These are phyloP conservation scores for Juncus inflexus DNA, from an alignment of 176 grass and related monocot species.

Conservation along the genomic window DNA sequence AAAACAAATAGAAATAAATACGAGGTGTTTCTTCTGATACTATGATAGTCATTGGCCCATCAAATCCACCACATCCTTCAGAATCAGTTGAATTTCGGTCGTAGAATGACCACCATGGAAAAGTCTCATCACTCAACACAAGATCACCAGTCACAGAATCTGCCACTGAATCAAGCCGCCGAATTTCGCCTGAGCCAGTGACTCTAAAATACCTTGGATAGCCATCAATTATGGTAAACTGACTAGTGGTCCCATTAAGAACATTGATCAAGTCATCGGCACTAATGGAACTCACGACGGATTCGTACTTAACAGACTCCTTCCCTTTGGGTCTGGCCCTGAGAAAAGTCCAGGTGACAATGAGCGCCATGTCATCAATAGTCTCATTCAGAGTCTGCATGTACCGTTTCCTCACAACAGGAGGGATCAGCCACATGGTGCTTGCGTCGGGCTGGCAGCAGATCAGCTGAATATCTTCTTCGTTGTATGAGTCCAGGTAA, in stretches of 20 bases:
- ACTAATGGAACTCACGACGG: conserved; percentile 42
- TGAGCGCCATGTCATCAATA: conserved; percentile 60
- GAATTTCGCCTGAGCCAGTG: conserved; percentile 95
- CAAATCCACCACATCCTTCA: conserved; percentile 55
- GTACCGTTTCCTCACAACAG: conserved; percentile 68
- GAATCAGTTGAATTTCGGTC: conserved; percentile 52
- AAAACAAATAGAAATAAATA: conserved; percentile 38
- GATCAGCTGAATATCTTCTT: conserved; percentile 90
- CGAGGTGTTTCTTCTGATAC: conserved; percentile 98
- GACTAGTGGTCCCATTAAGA: conserved; percentile 57
- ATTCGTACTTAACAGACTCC: conserved; percentile 84
- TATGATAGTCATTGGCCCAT: conserved; percentile 81
- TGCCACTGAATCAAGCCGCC: conserved; percentile 65
- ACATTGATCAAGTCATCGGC: conserved; percentile 66
- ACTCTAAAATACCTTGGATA: conserved; percentile 90
- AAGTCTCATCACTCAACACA: conserved; percentile 56
- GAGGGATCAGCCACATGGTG: conserved; percentile 79
- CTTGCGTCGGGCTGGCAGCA: conserved; percentile 96
- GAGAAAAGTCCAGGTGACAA: conserved; percentile 81
- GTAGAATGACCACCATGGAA: conserved; percentile 92
- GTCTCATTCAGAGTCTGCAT: conserved; percentile 50
- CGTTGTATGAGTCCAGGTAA: conserved; percentile 81
- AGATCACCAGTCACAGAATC: conserved; percentile 70
- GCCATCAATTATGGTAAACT: conserved; percentile 71
- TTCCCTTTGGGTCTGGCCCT: conserved; percentile 97